Conservation (phyloP, 306 rosid species). For the Dryas alaskensis region DNA sequence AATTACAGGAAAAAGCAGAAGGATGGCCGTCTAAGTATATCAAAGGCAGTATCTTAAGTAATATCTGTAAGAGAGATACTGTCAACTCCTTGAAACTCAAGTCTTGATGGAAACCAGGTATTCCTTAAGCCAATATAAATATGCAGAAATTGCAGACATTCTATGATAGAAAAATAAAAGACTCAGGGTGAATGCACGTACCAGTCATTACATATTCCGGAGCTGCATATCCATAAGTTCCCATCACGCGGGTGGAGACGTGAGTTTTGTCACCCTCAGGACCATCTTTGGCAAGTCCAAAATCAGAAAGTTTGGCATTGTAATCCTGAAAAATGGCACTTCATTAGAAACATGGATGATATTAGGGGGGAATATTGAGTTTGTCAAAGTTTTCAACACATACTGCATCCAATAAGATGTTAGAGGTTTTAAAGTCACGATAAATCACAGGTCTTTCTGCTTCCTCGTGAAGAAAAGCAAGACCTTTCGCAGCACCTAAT, state of each 20-base stretch:
- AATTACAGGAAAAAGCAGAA: background rate
- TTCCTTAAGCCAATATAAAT: background rate
- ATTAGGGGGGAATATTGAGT: constrained; percentile 7
- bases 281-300: constrained; percentile 98
- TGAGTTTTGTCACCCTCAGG: constrained; percentile 98
- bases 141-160: background rate
- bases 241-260: constrained; percentile 97
- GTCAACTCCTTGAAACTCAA: constrained; percentile 3
- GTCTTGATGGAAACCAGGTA: background rate
- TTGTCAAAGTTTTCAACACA: constrained; percentile 33
- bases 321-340: constrained; percentile 61
- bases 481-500: constrained; percentile 94
- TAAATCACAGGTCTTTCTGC: constrained; percentile 94
- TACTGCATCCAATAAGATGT: constrained; percentile 94
- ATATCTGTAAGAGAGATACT: background rate
- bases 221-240: constrained; percentile 97
- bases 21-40: background rate
- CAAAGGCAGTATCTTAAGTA: background rate
- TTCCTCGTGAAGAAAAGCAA: constrained; percentile 95
- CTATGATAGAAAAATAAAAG: background rate
- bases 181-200: constrained; percentile 27
- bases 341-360: constrained; percentile 36
- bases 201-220: constrained; percentile 99
- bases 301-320: constrained; percentile 95
- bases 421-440: constrained; percentile 94